A percentile compares a stretch with the other conserved stretches of the same genome.
Evolutionary conservation across 495 filamentous ascomycete genomes (phyloP).

Genomic region (Penicillium cosmopolitanum): DNA sequence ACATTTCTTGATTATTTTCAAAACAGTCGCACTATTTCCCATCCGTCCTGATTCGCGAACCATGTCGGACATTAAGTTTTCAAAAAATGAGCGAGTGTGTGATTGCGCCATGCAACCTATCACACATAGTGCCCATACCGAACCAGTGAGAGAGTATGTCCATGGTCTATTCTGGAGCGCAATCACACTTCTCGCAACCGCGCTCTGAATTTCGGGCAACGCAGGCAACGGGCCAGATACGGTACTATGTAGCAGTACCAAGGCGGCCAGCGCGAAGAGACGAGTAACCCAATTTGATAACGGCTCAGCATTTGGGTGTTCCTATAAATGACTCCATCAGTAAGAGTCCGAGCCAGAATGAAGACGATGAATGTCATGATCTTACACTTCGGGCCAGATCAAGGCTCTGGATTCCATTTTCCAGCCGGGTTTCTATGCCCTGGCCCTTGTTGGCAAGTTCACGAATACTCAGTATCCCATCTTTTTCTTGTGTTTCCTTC

Average conservation of each 20-base stretch:
- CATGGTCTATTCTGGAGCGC: conserved; percentile 10
- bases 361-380: neutral
- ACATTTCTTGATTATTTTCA: conserved; percentile 13
- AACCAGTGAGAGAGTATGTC: conserved; percentile 10
- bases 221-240: conserved; percentile 9
- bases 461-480: conserved; percentile 4
- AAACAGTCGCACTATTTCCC: conserved; percentile 11
- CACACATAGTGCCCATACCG: conserved; percentile 13
- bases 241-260: conserved; percentile 10
- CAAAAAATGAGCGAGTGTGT: conserved; percentile 3
- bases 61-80: conserved; percentile 8
- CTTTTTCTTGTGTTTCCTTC: conserved; percentile 6
- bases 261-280: conserved; percentile 7
- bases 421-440: conserved; percentile 6
- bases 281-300: conserved; percentile 11
- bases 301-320: neutral
- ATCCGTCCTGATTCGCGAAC: conserved; percentile 9
- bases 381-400: conserved; percentile 8
- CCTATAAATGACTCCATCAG: neutral
- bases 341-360: neutral
- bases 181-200: conserved; percentile 8
- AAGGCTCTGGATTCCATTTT: conserved; percentile 5
- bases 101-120: conserved; percentile 12
- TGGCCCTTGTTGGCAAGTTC: conserved; percentile 1
- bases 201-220: conserved; percentile 8